Percentiles rank a stretch among this genome's conserved stretches.
Evolutionary conservation across 495 filamentous ascomycete species (phyloP).

Genomic region (Penicillium verhagenii): DNA sequence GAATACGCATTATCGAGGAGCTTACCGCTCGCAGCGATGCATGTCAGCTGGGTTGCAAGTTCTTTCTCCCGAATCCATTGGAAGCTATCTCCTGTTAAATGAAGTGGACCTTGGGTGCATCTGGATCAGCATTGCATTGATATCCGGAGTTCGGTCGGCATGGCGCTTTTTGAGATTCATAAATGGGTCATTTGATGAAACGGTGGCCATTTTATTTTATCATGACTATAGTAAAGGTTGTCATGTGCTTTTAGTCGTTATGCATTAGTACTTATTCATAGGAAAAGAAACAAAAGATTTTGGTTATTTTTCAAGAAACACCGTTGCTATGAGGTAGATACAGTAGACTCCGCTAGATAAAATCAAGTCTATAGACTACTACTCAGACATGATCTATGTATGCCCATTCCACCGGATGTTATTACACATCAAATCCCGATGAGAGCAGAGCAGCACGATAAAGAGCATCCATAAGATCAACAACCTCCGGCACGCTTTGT

Average conservation of each 20-base stretch:
- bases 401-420: no score
- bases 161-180: not conserved
- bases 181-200: not conserved
- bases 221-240: not conserved
- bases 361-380: no score
- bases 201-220: not conserved
- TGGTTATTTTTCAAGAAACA: no score
- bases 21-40: slow-evolving; percentile 59
- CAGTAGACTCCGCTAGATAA: no score
- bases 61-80: slow-evolving; percentile 63
- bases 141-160: not conserved
- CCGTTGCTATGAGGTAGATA: no score
- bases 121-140: not conserved
- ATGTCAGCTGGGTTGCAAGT: slow-evolving; percentile 73
- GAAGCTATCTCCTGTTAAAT: slow-evolving; percentile 40
- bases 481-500: slow-evolving; percentile 32
- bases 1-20: slow-evolving; percentile 66
- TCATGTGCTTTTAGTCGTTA: no score
- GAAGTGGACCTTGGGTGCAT: not conserved
- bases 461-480: slow-evolving; percentile 29
- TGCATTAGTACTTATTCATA: no score
- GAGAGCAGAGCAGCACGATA: no score
- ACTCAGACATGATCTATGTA: no score
- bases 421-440: no score
- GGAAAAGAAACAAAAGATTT: no score